These are phyloP conservation scores for Acacia concinna DNA, from an alignment of 331 rosid species.

Conservation along the genomic window DNA sequence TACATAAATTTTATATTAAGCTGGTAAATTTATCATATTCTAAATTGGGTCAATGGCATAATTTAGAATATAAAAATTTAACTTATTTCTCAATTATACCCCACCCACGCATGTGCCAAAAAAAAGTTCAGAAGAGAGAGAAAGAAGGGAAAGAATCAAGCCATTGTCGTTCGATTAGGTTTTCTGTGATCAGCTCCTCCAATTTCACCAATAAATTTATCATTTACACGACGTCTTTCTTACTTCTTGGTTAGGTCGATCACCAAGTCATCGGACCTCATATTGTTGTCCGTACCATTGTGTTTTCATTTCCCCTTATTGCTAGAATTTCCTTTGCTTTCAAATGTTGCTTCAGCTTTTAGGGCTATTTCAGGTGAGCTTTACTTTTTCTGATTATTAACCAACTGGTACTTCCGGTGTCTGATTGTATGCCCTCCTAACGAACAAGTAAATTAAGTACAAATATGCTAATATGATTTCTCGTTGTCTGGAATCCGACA, in stretches of 20 bases:
- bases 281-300: constrained; percentile 14
- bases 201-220: constrained; percentile 19
- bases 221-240: neutral
- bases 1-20: no score
- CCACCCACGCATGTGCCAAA: no score
- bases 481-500: neutral
- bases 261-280: constrained; percentile 17
- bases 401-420: neutral
- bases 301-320: constrained; percentile 35
- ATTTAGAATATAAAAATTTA: no score
- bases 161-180: no score
- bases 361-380: constrained; percentile 39
- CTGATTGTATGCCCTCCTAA: neutral
- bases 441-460: neutral
- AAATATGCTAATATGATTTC: neutral
- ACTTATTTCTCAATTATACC: no score
- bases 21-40: no score
- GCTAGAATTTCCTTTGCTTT: neutral
- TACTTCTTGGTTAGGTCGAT: neutral
- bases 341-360: constrained; percentile 53
- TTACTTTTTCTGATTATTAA: neutral
- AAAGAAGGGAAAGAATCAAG: no score
- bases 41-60: no score
- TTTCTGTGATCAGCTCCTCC: no score
- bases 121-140: no score